Evolutionary conservation across 116 monocot species (phyloP).

Genomic region (Thalassia testudinum): DNA sequence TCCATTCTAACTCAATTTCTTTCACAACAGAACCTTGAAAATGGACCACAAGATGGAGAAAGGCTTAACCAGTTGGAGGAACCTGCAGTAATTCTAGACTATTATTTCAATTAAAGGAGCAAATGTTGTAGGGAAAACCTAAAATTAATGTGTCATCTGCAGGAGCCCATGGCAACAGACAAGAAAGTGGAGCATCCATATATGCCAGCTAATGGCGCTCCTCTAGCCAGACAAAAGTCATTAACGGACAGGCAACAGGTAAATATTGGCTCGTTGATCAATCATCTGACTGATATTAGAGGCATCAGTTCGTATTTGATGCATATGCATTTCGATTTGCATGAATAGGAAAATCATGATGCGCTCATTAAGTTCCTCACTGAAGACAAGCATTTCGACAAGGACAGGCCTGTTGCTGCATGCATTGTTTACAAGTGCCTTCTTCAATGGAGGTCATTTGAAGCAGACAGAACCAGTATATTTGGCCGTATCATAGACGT

Average conservation of each 20-base stretch:
- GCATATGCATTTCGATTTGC: background rate
- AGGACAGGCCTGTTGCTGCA: constrained; percentile 54
- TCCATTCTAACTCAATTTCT: background rate
- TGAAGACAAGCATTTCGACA: constrained; percentile 81
- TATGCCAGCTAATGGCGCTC: too few relatives aligned
- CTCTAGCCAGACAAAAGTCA: constrained; percentile 77
- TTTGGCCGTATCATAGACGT: constrained; percentile 93
- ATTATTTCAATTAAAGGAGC: too few relatives aligned
- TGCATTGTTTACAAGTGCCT: constrained; percentile 84
- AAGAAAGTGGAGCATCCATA: too few relatives aligned
- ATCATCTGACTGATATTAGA: background rate
- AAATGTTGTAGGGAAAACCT: too few relatives aligned
- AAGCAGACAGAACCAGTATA: constrained; percentile 92
- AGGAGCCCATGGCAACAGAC: too few relatives aligned
- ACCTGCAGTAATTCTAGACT: background rate
- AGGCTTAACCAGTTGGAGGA: constrained; percentile 25
- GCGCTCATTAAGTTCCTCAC: constrained; percentile 71
- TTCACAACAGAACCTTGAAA: constrained; percentile 29
- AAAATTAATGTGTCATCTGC: too few relatives aligned
- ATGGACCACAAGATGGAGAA: constrained; percentile 33
- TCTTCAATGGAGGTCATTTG: constrained; percentile 91
- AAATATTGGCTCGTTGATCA: background rate
- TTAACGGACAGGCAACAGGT: constrained; percentile 89
- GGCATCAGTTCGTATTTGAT: background rate
- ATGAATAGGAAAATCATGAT: constrained; percentile 90